phyloP scores from a whole-genome alignment of 352 stramenopile species.

The Aphanomyces euteiches region DNA sequence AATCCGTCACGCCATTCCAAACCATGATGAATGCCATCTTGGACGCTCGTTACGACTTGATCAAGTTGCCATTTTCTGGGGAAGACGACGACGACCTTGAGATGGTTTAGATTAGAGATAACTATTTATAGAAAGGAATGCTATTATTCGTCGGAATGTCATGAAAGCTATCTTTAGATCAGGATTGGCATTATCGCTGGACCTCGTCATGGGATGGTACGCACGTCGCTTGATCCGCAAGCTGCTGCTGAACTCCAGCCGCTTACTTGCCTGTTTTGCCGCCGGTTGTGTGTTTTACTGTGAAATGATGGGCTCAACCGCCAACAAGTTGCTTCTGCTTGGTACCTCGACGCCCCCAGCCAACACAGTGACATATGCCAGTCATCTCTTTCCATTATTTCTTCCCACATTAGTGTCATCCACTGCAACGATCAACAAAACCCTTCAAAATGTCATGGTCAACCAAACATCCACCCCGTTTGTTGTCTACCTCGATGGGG shows the following conservation, averaged over 20 bases:
- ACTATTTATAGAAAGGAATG: too few species aligned
- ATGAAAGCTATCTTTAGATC: too few species aligned
- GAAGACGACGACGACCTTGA: background rate
- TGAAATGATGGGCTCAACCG: background rate
- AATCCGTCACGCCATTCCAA: conserved; percentile 38
- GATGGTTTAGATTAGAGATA: background rate
- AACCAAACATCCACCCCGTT: background rate
- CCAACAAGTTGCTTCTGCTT: conserved; percentile 1
- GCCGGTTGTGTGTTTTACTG: background rate
- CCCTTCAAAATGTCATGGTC: background rate
- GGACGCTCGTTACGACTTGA: conserved; percentile 45
- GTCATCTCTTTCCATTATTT: background rate
- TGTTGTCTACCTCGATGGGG: background rate
- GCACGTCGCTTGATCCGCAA: background rate
- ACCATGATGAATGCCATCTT: conserved; percentile 38
- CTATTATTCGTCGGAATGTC: too few species aligned
- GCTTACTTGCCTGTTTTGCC: background rate
- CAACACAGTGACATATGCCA: background rate
- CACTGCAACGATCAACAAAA: background rate
- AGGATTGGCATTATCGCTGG: too few species aligned
- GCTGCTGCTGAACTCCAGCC: background rate
- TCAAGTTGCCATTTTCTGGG: conserved; percentile 20
- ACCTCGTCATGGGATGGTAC: background rate
- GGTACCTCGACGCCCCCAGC: background rate
- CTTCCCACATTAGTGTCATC: background rate